A percentile compares a stretch with the other conserved stretches of the same genome.
Conservation (phyloP, 495 filamentous ascomycete species). For the Penicillium goetzii region DNA sequence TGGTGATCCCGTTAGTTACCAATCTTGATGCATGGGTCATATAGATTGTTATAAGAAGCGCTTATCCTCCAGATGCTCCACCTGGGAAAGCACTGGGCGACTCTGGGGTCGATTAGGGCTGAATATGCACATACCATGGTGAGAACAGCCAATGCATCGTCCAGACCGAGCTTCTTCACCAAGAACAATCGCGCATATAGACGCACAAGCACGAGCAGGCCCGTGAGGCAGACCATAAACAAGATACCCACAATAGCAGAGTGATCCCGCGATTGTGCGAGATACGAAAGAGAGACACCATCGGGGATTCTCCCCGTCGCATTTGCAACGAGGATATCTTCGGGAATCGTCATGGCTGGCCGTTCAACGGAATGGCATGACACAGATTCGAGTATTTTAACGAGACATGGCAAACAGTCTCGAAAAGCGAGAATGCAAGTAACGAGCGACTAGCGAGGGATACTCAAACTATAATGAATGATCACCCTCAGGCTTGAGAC, state of each 20-base stretch:
- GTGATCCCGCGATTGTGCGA: constrained; percentile 44
- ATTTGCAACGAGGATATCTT: constrained; percentile 35
- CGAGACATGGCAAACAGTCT: neutral
- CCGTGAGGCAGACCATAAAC: constrained; percentile 41
- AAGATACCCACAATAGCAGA: constrained; percentile 46
- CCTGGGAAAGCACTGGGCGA: neutral
- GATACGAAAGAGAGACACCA: constrained; percentile 38
- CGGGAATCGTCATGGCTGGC: constrained; percentile 32
- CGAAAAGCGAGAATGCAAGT: neutral
- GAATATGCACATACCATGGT: constrained; percentile 38
- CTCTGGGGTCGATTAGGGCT: neutral
- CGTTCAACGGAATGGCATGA: constrained; percentile 21
- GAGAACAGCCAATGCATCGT: constrained; percentile 42
- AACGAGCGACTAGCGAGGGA: neutral
- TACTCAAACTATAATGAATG: constrained; percentile 9
- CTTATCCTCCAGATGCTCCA: neutral
- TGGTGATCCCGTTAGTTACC: neutral
- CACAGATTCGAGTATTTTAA: neutral
- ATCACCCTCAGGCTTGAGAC: neutral
- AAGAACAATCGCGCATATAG: constrained; percentile 41
- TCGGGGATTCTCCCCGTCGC: constrained; percentile 39
- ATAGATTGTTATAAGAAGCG: neutral
- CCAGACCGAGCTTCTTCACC: constrained; percentile 38
- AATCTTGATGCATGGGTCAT: neutral
- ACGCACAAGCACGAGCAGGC: constrained; percentile 34